These are phyloP conservation scores for Daucus carota DNA, from an alignment of 129 eudicot species.

Conservation along the genomic window DNA sequence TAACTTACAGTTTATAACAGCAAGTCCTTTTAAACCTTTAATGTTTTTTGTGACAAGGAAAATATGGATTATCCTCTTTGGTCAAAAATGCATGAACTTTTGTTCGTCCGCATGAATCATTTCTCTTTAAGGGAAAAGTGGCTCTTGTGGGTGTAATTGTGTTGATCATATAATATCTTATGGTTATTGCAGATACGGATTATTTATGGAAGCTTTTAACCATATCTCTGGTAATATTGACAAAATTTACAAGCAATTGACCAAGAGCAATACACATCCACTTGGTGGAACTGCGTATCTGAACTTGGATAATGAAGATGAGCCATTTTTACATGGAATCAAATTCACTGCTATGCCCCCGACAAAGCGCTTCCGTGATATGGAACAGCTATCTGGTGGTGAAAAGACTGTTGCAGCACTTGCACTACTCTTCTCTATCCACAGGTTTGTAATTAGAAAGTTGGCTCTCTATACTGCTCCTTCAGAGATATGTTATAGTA, in stretches of 20 bases:
- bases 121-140: not conserved
- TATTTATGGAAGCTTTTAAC: constrained; percentile 78
- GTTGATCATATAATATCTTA: not conserved
- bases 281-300: constrained; percentile 94
- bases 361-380: constrained; percentile 92
- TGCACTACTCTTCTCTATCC: constrained; percentile 91
- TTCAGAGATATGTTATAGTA: not conserved
- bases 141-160: not conserved
- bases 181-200: constrained; percentile 43
- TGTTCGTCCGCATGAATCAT: not conserved
- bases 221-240: constrained; percentile 76
- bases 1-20: not conserved
- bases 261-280: constrained; percentile 71
- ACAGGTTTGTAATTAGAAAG: constrained; percentile 45
- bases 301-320: constrained; percentile 84
- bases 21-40: not conserved
- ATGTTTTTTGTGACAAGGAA: not conserved
- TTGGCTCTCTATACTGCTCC: not conserved
- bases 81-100: not conserved
- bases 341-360: constrained; percentile 98
- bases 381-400: constrained; percentile 97
- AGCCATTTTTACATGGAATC: constrained; percentile 86
- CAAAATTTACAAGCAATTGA: constrained; percentile 89
- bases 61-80: not conserved
- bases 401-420: constrained; percentile 99